Evolutionary conservation across 352 stramenopile genomes (phyloP), one percentile per base, ranked within the genome.

Genomic region (Globisporangium okanoganense): DNA sequence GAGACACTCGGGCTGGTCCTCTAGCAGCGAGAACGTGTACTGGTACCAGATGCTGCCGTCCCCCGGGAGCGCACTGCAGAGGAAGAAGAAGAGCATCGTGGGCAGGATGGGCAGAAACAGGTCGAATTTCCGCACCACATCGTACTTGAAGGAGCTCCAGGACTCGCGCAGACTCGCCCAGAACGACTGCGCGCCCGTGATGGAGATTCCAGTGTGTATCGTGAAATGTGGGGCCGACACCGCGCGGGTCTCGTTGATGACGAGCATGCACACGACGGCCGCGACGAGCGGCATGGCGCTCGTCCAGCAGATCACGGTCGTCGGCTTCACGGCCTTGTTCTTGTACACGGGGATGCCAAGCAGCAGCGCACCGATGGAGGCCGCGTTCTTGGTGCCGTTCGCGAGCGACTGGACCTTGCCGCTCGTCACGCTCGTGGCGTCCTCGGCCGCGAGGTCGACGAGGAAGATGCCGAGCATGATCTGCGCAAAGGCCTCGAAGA

Each of bases 391-490:
- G 25, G 69, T 73, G 4, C 70, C 72, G 66, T 92, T 94, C 43
- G 82, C 73, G 50, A 76, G 70, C n/a, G 84, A 88, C 62, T 94
- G 84, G 27, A 90, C 75, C 25, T 60, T 67, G 3, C 76, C 82
- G 29, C 79, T 90, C 49, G 70, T 90, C 6, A 59, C 52, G 48
- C 84, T 88, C 14, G 78, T 87, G 2, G 61, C 33, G 56, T 93
- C 82, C 12, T 66, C 71, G 2, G 74, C 64, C 1, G 79, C 80
- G 13, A 94, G 54, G 57, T 90, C 68, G 51, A 92, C 84, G 41
- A 92, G 75, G 48, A 92, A 75, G 49, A 91, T 79, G 56, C 77
- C 84, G 38, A 92, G 76, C 84, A 94, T 94, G 53, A 94, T 75
- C 62, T 94, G 82, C 38, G 84, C 65, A 61, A 94, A 94, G 16